Evolutionary conservation across 139 green algal species (phyloP), one percentile per base, ranked within the genome.

Genomic region (Pseudopediastrum boryanum): DNA sequence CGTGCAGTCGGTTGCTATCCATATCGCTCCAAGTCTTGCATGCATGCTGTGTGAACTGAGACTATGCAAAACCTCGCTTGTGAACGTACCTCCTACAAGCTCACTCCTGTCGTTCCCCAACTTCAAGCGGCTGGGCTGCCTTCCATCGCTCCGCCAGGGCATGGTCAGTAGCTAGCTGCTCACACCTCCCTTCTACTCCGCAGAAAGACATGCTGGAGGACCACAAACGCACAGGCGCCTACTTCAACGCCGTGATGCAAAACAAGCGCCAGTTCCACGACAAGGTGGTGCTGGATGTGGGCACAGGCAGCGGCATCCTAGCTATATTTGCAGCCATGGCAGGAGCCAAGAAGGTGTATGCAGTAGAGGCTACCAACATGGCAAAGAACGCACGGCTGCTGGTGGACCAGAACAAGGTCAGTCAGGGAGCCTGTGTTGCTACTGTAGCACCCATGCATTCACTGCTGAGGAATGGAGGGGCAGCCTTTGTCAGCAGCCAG

Each of bases 131-230:
- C n/a, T n/a, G n/a, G n/a, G n/a, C n/a, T n/a, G n/a, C n/a, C n/a
- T n/a, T n/a, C n/a, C n/a, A n/a, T n/a, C n/a, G n/a, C n/a, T n/a
- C n/a, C n/a, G n/a, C n/a, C n/a, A n/a, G n/a, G n/a, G n/a, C n/a
- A n/a, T n/a, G n/a, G n/a, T n/a, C n/a, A n/a, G n/a, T n/a, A n/a
- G n/a, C n/a, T n/a, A n/a, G n/a, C n/a, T n/a, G n/a, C n/a, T 64
- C 10, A 64, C 54, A 25, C 54, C 10, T 25, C 25, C 54, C 54
- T 64, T 16, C 21, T 25, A 50, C 1, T 29, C 6, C 75, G 54
- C 87, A 98, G 89, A 98, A 98, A 84, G 94, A 99, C 65, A 98
- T 99, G 96, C 87, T 99, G 33, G 94, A 98, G 78, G 96, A 99
- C 81, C 92, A 95, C 85, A 95, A 97, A 83, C 90, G 96, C 23